Conservation (phyloP, 495 filamentous ascomycete genomes). For the Neurospora sp. region DNA sequence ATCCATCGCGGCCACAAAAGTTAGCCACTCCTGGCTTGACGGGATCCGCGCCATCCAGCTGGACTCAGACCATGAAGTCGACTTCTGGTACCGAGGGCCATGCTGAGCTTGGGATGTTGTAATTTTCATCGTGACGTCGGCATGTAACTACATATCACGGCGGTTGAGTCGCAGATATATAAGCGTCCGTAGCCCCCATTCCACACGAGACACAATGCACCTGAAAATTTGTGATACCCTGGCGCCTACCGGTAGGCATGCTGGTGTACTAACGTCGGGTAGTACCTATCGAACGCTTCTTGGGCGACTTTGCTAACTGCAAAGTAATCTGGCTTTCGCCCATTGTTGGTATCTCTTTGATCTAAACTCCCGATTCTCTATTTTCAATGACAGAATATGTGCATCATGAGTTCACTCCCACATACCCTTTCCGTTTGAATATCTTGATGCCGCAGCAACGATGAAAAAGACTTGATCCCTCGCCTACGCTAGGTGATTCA, state of each 20-base stretch:
- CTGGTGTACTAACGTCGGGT: background rate
- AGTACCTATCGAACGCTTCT: background rate
- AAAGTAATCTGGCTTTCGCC: background rate
- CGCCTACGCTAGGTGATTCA: background rate
- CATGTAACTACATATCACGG: background rate
- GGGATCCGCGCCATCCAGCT: background rate
- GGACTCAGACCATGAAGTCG: background rate
- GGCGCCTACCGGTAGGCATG: background rate
- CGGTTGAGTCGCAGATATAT: background rate
- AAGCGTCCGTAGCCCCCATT: background rate
- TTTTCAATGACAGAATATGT: background rate
- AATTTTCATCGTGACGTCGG: background rate
- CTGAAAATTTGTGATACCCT: background rate
- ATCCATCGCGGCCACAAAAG: background rate
- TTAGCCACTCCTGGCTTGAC: background rate
- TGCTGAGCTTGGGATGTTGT: background rate
- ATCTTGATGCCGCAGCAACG: background rate
- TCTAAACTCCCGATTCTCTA: background rate
- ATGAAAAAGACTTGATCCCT: background rate
- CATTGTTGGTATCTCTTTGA: background rate
- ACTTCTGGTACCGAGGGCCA: background rate
- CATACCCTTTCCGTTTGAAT: background rate
- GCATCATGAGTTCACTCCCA: background rate
- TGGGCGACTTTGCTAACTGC: background rate
- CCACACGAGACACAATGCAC: background rate